Conservation (phyloP, 495 filamentous ascomycete genomes). For the Aspergillus haitiensis region DNA sequence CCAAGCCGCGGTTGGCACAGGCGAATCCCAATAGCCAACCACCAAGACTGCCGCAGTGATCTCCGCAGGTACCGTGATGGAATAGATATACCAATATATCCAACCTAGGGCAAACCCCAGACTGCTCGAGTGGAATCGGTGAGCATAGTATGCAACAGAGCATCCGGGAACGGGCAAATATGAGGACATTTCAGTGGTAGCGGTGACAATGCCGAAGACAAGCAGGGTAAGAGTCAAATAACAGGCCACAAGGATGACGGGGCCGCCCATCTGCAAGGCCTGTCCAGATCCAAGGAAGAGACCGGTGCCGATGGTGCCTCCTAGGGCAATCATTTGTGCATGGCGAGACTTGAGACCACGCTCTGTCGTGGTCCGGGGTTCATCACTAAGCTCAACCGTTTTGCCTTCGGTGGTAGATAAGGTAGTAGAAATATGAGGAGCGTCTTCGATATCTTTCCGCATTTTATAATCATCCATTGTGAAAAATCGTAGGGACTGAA, state of each 20-base stretch:
- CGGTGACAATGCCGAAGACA: conserved; percentile 56
- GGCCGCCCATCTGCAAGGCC: conserved; percentile 54
- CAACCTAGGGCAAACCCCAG: background rate
- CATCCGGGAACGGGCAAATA: background rate
- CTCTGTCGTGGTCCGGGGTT: background rate
- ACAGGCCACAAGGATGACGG: conserved; percentile 60
- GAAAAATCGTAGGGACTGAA: background rate
- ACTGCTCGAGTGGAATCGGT: conserved; percentile 1
- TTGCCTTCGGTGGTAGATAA: background rate
- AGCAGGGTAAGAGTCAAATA: conserved; percentile 52
- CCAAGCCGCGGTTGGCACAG: conserved; percentile 5
- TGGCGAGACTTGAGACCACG: background rate
- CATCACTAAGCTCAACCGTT: background rate
- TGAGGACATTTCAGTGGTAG: conserved; percentile 33
- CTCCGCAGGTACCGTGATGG: conserved; percentile 62
- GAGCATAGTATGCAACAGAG: conserved; percentile 28
- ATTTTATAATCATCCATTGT: conserved; percentile 1
- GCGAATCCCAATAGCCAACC: background rate
- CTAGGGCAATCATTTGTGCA: background rate
- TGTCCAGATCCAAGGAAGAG: conserved; percentile 52
- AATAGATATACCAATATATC: conserved; percentile 51
- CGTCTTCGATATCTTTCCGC: conserved; percentile 3
- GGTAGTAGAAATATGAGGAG: background rate
- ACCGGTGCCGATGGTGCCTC: conserved; percentile 61
- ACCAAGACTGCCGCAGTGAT: conserved; percentile 41